Evolutionary conservation across 805 yeast genomes (phyloP), one percentile per base, ranked within the genome.

Genomic region (Starmerella vaccinii): DNA sequence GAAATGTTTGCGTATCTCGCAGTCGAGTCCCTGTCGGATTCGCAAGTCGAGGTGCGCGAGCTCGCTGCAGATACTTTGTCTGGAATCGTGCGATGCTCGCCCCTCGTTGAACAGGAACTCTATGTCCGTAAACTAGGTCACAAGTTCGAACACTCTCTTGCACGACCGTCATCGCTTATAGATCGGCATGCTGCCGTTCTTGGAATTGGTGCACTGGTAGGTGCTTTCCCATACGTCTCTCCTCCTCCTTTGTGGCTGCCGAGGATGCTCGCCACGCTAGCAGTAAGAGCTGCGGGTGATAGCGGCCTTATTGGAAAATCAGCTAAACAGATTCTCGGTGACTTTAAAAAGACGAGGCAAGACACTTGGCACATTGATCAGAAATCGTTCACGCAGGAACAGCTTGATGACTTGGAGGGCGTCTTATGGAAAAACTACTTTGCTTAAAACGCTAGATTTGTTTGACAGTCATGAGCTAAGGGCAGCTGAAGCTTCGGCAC

Each of bases 291-390:
- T 2, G 74, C 82, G 2, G 78, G 83, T 15, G 76, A 84, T 19
- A 81, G 81, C 16, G 97, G 97, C 7, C 64, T 80, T 48, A 78
- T 84, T 26, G 95, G 95, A 1, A 77, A 81, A 49, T 76, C 95
- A 1, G 94, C 95, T 6, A 90, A 90, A 65, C 81, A 80, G 29
- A 75, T 78, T 1, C 72, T 90, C 46, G 81, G 95, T 56, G 81
- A 79, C 55, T 92, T 92, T 69, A 90, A 89, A 65, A 88, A 88
- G 69, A 79, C 86, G 5, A 76, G 97, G 57, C 94, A 89, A 52
- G 98, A 90, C 61, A 87, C 97, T 0, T 90, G 98, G 98, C 95
- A 85, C 61, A 77, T 87, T 52, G 98, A 90, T 63, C 76, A 83
- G 53, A 73, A 73, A 57, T 78, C 76, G 13, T 92, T 90, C 64